A percentile compares a stretch with the other conserved stretches of the same genome.
Conservation (phyloP, 306 rosid species). For the Cercis canadensis region DNA sequence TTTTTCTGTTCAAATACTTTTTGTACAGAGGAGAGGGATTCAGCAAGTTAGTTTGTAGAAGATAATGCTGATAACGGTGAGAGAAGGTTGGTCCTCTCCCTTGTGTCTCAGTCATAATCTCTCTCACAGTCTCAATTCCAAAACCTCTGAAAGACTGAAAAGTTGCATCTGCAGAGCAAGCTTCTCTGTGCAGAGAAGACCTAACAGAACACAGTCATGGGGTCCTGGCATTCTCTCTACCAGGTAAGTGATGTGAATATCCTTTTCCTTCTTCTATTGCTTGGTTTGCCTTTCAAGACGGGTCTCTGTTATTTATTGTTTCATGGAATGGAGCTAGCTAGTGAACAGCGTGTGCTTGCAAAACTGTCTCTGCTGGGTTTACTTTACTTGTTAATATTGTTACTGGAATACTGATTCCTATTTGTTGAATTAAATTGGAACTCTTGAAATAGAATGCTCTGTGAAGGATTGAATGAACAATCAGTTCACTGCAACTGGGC, state of each 20-base stretch:
- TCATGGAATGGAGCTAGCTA: background rate
- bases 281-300: background rate
- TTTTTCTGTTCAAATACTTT: no score
- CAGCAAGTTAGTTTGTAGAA: constrained; percentile 31
- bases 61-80: constrained; percentile 76
- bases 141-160: constrained; percentile 40
- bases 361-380: background rate
- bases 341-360: no score
- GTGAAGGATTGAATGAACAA: constrained; percentile 22
- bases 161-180: constrained; percentile 50
- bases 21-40: no score
- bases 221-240: constrained; percentile 52
- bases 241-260: constrained; percentile 44
- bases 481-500: background rate
- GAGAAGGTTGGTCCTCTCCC: constrained; percentile 57
- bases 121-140: constrained; percentile 24
- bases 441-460: background rate
- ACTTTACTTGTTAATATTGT: background rate
- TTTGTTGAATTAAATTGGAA: background rate
- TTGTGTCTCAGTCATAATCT: constrained; percentile 29
- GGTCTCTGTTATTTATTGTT: background rate
- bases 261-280: constrained; percentile 21
- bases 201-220: constrained; percentile 42
- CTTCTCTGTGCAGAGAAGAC: constrained; percentile 51
- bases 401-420: background rate